Base-by-base conservation (phyloP, 2,329 filamentous ascomycete genomes). In the Neofusicoccum cordaticola region DNA sequence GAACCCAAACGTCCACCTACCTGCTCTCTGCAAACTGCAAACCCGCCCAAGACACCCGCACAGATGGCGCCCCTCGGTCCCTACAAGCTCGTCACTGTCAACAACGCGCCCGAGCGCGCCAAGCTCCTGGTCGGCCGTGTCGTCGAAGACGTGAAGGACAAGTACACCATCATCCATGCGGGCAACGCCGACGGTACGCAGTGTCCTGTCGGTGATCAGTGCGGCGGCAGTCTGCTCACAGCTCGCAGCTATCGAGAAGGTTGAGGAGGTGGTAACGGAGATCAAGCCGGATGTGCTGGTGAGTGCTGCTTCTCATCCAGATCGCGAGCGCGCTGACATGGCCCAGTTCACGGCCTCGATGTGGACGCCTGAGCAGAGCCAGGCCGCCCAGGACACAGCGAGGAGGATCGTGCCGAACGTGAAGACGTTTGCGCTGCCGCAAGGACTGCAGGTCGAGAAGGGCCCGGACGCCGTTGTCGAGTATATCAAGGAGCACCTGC, bases 11-110 rank as follows among this genome's bases (percentile, higher is more conserved):
- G 13, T n/a, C 42, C 39, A 17, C 31, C 41, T 47, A 11, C 56
- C 31, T 22, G 6, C 50, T 7, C 7, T 39, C n/a, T 45, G 39
- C 39, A 9, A 7, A 12, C 5, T 17, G n/a, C 48, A 34, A n/a
- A 8, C 13, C 22, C 22, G 51, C 47, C 50, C 17, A 41, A 41
- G 12, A 19, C 31, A 35, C 17, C 48, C 11, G 17, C 50, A 17
- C 41, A 60, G 17, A 62, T 58, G 62, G 51, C 62, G 2, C 62
- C 66, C 57, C 64, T 70, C 66, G 86, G 86, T 17, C 86, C 86
- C 2, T 90, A 83, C 77, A 84, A 80, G 69, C 82, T 90, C 12
- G 83, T 90, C 35, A 90, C 87, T 1, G 87, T 90, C 68, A 90
- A 90, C 77, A 89, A 84, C 1, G 86, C 84, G 1, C 88, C 88